phyloP scores from a whole-genome alignment of 176 grass and related monocot species.

The Microstegium vimineum region DNA sequence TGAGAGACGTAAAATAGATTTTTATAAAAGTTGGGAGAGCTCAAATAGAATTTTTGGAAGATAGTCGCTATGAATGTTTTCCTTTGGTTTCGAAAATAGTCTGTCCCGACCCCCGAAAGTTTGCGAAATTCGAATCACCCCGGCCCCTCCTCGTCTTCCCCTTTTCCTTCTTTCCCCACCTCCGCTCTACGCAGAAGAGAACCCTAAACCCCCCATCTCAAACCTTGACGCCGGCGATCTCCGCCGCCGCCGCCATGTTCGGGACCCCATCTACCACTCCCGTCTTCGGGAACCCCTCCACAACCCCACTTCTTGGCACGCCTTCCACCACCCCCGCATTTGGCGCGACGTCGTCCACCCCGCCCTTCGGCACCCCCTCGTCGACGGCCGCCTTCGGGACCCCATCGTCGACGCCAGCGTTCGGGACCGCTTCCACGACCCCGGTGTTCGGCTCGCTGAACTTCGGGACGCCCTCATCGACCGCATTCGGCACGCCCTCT shows the following conservation, averaged over 20 bases:
- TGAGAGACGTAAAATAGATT: no score
- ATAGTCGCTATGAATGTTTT: no score
- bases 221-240: slow-evolving; percentile 28
- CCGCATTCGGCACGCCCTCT: slow-evolving; percentile 40
- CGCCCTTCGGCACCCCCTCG: slow-evolving; percentile 1
- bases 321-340: slow-evolving; percentile 19
- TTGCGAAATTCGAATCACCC: neutral
- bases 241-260: slow-evolving; percentile 24
- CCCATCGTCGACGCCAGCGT: slow-evolving; percentile 9
- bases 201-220: slow-evolving; percentile 17
- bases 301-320: slow-evolving; percentile 15
- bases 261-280: slow-evolving; percentile 22
- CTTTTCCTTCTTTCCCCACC: neutral
- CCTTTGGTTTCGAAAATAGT: no score
- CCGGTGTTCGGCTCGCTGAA: neutral
- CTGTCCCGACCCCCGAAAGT: neutral
- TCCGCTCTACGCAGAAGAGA: neutral
- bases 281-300: slow-evolving; percentile 35
- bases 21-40: no score
- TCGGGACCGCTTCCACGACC: slow-evolving; percentile 15
- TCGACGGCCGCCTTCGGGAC: neutral
- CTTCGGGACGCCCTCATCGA: slow-evolving; percentile 40
- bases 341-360: neutral
- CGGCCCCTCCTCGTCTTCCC: no score
- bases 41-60: no score